Base-by-base conservation (phyloP, 2,329 filamentous ascomycete genomes). In the Onygenales sp. region DNA sequence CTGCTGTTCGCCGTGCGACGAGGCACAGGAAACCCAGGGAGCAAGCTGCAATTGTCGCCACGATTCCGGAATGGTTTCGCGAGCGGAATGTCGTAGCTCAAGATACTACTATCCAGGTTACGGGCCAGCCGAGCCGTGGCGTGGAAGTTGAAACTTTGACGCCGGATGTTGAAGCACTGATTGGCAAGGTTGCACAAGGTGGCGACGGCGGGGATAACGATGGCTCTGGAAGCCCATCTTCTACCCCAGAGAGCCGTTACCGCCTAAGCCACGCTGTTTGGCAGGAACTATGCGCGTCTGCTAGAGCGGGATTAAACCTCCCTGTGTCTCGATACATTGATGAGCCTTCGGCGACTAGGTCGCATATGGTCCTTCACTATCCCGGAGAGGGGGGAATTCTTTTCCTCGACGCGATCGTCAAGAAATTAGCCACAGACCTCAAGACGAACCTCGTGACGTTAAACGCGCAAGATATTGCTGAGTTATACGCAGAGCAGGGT, bases 321-420 rank as follows among this genome's bases (percentile, higher is more conserved):
- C 72, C 70, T 27, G 60, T 68, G 7, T 55, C 62, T 9, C 66
- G 69, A 42, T 72, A 70, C 54, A 65, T 70, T 50, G 71, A 74
- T 49, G 71, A 72, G n/a, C 75, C 77, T 46, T 70, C 75, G 2
- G 69, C 72, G 27, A 66, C 69, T 33, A 81, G 80, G 58, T 77
- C 80, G 3, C 78, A 85, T 58, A 68, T 83, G 14, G 72, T 80
- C 5, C 68, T 86, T 10, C 78, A 82, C 54, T 84, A 82, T 57
- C 80, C 82, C 1, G 75, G 76, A 31, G 74, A 78, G 43, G 77
- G 79, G 46, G 78, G 74, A 41, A 79, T 75, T 53, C 65, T 68
- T 46, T 76, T 79, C 57, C 68, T 88, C 38, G 78, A 84, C 57
- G 69, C 72, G 3, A 72, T 87, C n/a, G 79, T 91, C 2, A 76